Evolutionary conservation across 768 basidiomycete species (phyloP), one percentile per base, ranked within the genome.

Genomic region (Lentinula raphanica): DNA sequence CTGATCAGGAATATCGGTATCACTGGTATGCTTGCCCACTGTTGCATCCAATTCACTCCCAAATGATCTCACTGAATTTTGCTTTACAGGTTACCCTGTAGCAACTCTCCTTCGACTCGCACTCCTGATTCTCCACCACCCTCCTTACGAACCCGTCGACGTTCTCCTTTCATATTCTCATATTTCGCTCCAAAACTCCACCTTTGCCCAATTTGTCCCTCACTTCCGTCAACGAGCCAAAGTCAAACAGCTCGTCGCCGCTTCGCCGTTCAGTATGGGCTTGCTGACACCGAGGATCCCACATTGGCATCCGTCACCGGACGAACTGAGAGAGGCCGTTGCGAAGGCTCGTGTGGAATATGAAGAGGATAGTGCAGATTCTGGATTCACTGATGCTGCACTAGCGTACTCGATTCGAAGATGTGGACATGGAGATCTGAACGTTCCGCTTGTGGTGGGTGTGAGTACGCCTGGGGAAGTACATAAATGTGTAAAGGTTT

Each of bases 201-300:
- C 81, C 15, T 78, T 86, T 67, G 67, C 70, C 39, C 69, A 76
- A 9, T 92, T 85, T 67, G 76, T 79, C 27, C 71, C 78, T 11
- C 78, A 80, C 39, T 79, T 94, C 56, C 74, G 76, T 61, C 67
- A 72, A 19, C 85, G 87, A 23, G 91, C 90, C 0, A 73, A 81
- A 50, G 80, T 95, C 44, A 67, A 70, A 56, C 88, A 90, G 56
- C 75, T 95, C 28, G 54, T 93, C 51, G 76, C 86, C 2, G 93
- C 93, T 1, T 92, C 92, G 2, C 93, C 93, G 7, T 76, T 95
- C 54, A 86, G 82, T 67, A 94, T 94, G 92, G 87, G 87, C 0
- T 79, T 94, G 3, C 78, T 95, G 32, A 83, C 84, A 0, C 70
- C 75, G 8, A 62, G 72, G 2, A 68, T 67, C 0, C 76, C 79